These are phyloP conservation scores for Aspergillus ruber DNA, from an alignment of 2,329 filamentous ascomycete genomes.

Conservation along the genomic window DNA sequence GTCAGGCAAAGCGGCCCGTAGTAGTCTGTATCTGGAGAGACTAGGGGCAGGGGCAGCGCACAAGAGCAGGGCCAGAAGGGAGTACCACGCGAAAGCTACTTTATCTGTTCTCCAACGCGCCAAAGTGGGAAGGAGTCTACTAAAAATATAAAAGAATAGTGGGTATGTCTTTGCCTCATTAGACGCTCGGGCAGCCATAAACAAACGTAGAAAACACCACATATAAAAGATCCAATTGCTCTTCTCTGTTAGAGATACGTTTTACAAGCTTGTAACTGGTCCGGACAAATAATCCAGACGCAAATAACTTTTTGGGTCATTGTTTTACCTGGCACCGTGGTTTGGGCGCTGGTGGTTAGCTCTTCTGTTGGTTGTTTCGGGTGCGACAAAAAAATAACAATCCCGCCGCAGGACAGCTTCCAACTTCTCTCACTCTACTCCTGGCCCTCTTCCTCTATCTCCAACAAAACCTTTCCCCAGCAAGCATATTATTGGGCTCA, in stretches of 20 bases:
- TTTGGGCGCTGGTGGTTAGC: slow-evolving; percentile 1
- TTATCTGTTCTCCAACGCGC: too few relatives aligned
- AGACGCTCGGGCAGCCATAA: too few relatives aligned
- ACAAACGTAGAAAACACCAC: background rate
- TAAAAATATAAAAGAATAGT: too few relatives aligned
- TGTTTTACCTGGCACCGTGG: background rate
- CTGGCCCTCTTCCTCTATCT: background rate
- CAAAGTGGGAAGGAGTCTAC: too few relatives aligned
- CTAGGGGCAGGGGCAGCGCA: too few relatives aligned
- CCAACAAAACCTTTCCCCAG: background rate
- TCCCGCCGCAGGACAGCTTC: slow-evolving; percentile 10
- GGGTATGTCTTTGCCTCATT: too few relatives aligned
- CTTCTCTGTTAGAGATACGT: background rate
- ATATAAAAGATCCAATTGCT: background rate
- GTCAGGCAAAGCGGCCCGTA: too few relatives aligned
- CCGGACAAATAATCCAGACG: background rate
- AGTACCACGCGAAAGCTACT: too few relatives aligned
- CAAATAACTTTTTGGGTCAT: background rate
- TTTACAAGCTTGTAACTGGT: background rate
- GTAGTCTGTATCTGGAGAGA: too few relatives aligned
- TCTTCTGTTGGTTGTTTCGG: slow-evolving; percentile 18
- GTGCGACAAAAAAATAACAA: slow-evolving; percentile 9
- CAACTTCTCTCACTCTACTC: slow-evolving; percentile 13
- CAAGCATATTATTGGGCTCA: background rate
- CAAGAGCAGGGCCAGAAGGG: too few relatives aligned